Percentiles rank a stretch among this genome's conserved stretches.
phyloP scores from a whole-genome alignment of 1,284 basidiomycete genomes.

The Gymnopus androsaceus region DNA sequence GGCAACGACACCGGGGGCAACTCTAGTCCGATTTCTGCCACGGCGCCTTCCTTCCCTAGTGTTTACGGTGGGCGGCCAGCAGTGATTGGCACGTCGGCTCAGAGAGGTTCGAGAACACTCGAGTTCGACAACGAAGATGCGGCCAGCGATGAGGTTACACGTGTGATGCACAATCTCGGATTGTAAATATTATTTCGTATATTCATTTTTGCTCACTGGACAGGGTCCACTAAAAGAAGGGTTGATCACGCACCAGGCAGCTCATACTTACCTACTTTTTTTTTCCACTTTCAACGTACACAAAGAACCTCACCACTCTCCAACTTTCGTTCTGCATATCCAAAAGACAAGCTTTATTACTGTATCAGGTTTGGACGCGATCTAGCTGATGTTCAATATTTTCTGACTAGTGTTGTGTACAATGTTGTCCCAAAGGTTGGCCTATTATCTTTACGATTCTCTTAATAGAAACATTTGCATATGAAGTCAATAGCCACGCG shows the following conservation, averaged over 20 bases:
- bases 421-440: constrained; percentile 3
- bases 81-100: constrained; percentile 47
- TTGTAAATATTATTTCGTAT: constrained; percentile 43
- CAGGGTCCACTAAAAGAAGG: constrained; percentile 7
- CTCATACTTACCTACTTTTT: constrained; percentile 8
- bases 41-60: constrained; percentile 79
- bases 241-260: neutral
- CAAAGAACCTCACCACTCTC: neutral
- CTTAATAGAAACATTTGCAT: constrained; percentile 14
- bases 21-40: constrained; percentile 72
- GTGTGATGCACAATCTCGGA: constrained; percentile 78
- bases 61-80: constrained; percentile 65
- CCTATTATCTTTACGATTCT: constrained; percentile 14
- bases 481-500: neutral
- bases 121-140: constrained; percentile 52
- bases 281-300: neutral
- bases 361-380: constrained; percentile 13
- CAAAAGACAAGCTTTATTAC: constrained; percentile 10
- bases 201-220: constrained; percentile 8
- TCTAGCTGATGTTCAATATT: constrained; percentile 13
- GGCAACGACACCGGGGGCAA: constrained; percentile 67
- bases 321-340: constrained; percentile 11
- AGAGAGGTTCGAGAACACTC: constrained; percentile 37
- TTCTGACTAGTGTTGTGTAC: constrained; percentile 13
- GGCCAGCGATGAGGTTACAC: constrained; percentile 69